Evolutionary conservation across 2,329 filamentous ascomycete species (phyloP).

Genomic region (Aspergillus fijiensis): DNA sequence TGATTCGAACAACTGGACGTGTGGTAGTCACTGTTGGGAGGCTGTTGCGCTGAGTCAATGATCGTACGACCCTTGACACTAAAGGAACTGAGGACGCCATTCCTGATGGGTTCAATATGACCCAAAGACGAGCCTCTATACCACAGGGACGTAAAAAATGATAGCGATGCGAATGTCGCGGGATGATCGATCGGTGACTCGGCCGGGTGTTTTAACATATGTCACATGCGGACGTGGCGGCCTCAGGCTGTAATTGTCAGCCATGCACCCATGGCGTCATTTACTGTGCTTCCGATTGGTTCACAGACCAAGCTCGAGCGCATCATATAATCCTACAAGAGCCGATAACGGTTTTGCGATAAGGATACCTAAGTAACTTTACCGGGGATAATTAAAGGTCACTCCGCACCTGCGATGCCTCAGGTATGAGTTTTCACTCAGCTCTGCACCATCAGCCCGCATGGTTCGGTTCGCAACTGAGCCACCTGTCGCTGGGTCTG

Average conservation of each 20-base stretch:
- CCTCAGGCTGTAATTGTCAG: not conserved
- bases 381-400: too few species aligned
- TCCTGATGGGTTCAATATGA: conserved; percentile 19
- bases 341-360: not conserved
- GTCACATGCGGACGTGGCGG: not conserved
- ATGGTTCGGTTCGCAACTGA: not conserved
- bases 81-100: conserved; percentile 19
- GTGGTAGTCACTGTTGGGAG: conserved; percentile 5
- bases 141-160: not conserved
- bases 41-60: conserved; percentile 13
- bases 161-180: not conserved
- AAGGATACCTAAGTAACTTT: too few species aligned
- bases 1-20: conserved; percentile 8
- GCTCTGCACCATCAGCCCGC: too few species aligned
- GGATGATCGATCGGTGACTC: not conserved
- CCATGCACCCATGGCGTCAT: conserved; percentile 17
- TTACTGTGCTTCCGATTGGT: conserved; percentile 8
- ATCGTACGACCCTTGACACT: conserved; percentile 8
- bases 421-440: too few species aligned
- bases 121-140: not conserved
- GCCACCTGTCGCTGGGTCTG: not conserved
- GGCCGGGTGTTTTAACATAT: not conserved
- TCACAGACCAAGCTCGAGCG: not conserved
- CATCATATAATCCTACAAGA: not conserved
- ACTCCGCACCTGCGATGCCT: too few species aligned